Base-by-base conservation (phyloP, 1,284 basidiomycete species). In the Earliella scabrosa region DNA sequence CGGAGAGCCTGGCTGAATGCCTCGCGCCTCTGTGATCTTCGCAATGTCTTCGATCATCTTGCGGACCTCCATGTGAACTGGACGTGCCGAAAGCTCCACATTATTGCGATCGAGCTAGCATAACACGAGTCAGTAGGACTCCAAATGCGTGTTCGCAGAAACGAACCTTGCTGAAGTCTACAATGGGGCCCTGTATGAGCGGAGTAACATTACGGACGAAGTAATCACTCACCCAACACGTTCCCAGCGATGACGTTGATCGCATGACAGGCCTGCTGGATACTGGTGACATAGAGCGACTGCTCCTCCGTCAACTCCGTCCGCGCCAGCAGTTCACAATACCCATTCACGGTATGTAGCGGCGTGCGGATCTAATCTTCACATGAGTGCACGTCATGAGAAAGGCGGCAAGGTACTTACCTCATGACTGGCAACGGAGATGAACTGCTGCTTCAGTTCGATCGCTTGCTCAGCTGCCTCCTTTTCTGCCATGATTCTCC, bases 401-500 rank as follows among this genome's bases (percentile, higher is more conserved):
- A 21, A 18, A 18, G n/a, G 18, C 1, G 16, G 16, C 8, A 31
- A 16, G 9, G 18, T 3, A 46, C 59, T 26, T 11, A 69, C 69
- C 59, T 71, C 70, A 52, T 71, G 70, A 31, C 68, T 70, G 9
- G 70, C 70, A 10, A 71, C 64, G 32, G 66, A 67, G 39, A 71
- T 71, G 54, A 71, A 71, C 44, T 70, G 70, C 55, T 71, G 70
- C 61, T 70, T 71, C 26, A 71, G 65, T 54, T 67, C 68, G 26
- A 66, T 68, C 36, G 70, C 67, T 58, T 69, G 70, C 49, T 70
- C 68, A 1, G 70, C 70, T 9, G 70, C 70, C 54, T 71, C 68
- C 57, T 71, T 71, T 56, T 71, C 70, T 11, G 70, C 70, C 68
- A 71, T 70, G 50, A 70, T 67, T 8, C 68, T 60, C 70, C 68